These are phyloP conservation scores for Blastocystis sp. DNA, from an alignment of 352 stramenopile genomes.

Conservation along the genomic window DNA sequence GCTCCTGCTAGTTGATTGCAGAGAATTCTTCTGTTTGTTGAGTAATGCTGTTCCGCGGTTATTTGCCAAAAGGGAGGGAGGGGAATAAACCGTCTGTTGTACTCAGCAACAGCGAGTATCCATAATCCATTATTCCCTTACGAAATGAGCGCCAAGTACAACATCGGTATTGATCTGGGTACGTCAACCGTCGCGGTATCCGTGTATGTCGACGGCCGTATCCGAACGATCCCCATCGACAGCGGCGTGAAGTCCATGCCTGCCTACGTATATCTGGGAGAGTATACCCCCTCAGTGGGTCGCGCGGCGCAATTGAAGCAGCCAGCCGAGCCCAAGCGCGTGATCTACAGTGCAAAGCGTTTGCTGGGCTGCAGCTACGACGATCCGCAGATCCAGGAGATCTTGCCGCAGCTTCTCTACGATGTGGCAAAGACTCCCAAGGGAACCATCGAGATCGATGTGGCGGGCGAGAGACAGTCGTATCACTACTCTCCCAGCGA, in stretches of 20 bases:
- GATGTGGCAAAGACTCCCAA: slow-evolving; percentile 70
- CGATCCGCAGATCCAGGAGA: slow-evolving; percentile 74
- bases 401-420: slow-evolving; percentile 73
- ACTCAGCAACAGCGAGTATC: background rate
- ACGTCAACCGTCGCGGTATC: slow-evolving; percentile 79
- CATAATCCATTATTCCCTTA: background rate
- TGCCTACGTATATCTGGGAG: slow-evolving; percentile 71
- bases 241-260: slow-evolving; percentile 67
- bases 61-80: background rate
- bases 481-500: slow-evolving; percentile 1
- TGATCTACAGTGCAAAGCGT: slow-evolving; percentile 20
- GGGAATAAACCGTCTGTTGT: background rate
- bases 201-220: slow-evolving; percentile 73
- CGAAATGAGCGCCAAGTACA: slow-evolving; percentile 25
- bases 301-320: slow-evolving; percentile 28
- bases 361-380: slow-evolving; percentile 32
- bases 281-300: slow-evolving; percentile 38
- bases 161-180: slow-evolving; percentile 78
- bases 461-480: background rate
- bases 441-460: background rate
- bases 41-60: background rate
- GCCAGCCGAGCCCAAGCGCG: slow-evolving; percentile 39
- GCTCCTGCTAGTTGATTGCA: slow-evolving; percentile 1
- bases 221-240: slow-evolving; percentile 71
- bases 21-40: background rate